A percentile compares a stretch with the other conserved stretches of the same genome.
These are phyloP conservation scores for Neofusicoccum sp. DNA, from an alignment of 2,329 filamentous ascomycete genomes.

Conservation along the genomic window DNA sequence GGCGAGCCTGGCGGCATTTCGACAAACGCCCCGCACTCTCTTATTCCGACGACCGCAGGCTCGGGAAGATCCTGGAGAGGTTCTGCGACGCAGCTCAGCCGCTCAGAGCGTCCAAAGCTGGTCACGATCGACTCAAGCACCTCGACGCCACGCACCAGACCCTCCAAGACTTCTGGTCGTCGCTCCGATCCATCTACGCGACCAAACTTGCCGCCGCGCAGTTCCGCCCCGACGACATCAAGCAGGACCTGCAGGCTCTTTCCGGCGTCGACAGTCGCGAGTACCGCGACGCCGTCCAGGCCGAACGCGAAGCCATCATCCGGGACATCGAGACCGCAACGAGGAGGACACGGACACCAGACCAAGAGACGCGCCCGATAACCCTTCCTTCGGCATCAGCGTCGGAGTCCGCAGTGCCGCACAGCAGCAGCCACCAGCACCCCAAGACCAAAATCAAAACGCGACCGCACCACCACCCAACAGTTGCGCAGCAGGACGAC, in stretches of 20 bases:
- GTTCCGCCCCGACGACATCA: not conserved
- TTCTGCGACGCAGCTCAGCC: not conserved
- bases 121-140: not conserved
- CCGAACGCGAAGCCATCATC: slow-evolving; percentile 15
- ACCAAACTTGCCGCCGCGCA: not conserved
- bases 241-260: not conserved
- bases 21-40: not conserved
- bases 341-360: not conserved
- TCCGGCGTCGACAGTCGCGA: slow-evolving; percentile 7
- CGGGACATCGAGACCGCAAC: slow-evolving; percentile 6
- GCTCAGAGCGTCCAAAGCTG: slow-evolving; percentile 10
- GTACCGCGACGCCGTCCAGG: slow-evolving; percentile 3
- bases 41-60: too few species aligned
- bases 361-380: not conserved
- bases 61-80: not conserved
- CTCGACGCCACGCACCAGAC: slow-evolving; percentile 16
- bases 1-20: slow-evolving; percentile 17
- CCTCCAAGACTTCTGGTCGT: slow-evolving; percentile 17
- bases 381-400: slow-evolving; percentile 4
- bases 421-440: not conserved
- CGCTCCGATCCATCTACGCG: not conserved
- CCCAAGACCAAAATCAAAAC: slow-evolving; percentile 18
- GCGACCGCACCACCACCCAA: not conserved
- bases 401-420: not conserved
- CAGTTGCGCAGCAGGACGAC: not conserved